A percentile compares a stretch with the other conserved stretches of the same genome.
Conservation (phyloP, 83 land plant genomes). For the Thuja plicata region DNA sequence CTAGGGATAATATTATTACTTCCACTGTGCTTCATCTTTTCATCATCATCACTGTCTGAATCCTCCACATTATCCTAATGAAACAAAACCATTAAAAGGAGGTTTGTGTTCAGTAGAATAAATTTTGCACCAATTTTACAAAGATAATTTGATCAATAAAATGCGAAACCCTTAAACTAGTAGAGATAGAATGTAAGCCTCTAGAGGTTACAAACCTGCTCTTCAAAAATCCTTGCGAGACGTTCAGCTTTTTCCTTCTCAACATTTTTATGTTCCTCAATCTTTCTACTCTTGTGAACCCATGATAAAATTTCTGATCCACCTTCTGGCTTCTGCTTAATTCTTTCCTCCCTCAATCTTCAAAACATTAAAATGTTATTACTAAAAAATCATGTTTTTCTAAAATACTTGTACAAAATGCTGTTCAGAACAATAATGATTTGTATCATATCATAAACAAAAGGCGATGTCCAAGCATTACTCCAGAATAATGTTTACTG, state of each 20-base stretch:
- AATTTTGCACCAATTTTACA: slow-evolving; percentile 9
- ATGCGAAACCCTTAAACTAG: background rate
- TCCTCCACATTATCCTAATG: slow-evolving; percentile 64
- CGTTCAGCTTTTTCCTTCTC: slow-evolving; percentile 80
- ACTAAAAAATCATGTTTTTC: background rate
- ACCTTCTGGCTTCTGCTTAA: slow-evolving; percentile 36
- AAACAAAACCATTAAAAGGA: background rate
- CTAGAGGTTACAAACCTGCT: slow-evolving; percentile 59
- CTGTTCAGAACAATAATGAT: background rate
- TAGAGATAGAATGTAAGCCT: background rate
- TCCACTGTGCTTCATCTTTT: slow-evolving; percentile 24
- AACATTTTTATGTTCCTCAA: slow-evolving; percentile 67
- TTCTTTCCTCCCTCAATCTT: slow-evolving; percentile 65
- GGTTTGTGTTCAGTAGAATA: background rate
- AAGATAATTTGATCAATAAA: background rate
- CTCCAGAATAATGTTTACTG: background rate
- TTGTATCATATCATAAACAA: background rate
- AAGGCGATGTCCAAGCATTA: background rate
- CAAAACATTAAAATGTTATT: background rate
- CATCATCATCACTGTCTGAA: slow-evolving; percentile 69
- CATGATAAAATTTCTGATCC: slow-evolving; percentile 70
- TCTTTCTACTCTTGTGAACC: slow-evolving; percentile 77
- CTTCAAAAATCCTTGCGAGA: slow-evolving; percentile 67
- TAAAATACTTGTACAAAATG: background rate
- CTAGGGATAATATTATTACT: slow-evolving; percentile 29